Evolutionary conservation across 83 land plant genomes (phyloP), one percentile per base, ranked within the genome.

Genomic region (Diphasiastrum complanatum): DNA sequence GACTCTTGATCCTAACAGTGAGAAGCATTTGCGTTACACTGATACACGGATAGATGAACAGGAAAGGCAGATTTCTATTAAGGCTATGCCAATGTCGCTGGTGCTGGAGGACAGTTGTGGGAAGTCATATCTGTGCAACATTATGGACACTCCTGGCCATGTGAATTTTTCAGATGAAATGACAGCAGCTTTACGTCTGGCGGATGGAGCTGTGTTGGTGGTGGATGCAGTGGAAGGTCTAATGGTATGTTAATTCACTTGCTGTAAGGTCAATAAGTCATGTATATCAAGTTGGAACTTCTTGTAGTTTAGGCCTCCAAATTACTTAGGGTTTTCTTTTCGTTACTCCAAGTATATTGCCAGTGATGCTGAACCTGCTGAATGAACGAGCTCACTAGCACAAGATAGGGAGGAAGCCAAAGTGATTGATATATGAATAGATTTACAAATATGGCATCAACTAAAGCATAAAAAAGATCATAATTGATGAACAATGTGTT

Each of bases 151-250:
- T 0, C 99, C 96, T 5, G 99, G 99, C 12, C 99, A 95, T 74
- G 92, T 84, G 11, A 95, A 95, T 61, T 95, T 95, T 53, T 95
- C 96, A 8, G 99, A 95, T 67, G 99, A 95, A 66, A 89, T 95
- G 99, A 89, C 89, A 28, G 96, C 99, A 34, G 99, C 96, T 49
- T 79, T 95, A 3, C 69, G 96, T 47, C 86, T 95, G 34, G 91
- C 86, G 11, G 99, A 95, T 75, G 99, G 99, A 14, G 99, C 89
- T 32, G 99, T 95, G 24, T 71, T 95, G 32, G 71, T 95, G 47
- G 99, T 95, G 4, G 99, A 95, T 82, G 99, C 99, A 24, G 99
- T 87, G 12, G 99, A 89, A 49, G 99, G 99, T 22, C 89, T 89
- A 5, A 83, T 95, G 96, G 99, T 95, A 67, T 47, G 79, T 52